Percentiles rank a stretch among this genome's conserved stretches.
phyloP scores from a whole-genome alignment of 352 stramenopile species.

The Phytophthora pluvialis region DNA sequence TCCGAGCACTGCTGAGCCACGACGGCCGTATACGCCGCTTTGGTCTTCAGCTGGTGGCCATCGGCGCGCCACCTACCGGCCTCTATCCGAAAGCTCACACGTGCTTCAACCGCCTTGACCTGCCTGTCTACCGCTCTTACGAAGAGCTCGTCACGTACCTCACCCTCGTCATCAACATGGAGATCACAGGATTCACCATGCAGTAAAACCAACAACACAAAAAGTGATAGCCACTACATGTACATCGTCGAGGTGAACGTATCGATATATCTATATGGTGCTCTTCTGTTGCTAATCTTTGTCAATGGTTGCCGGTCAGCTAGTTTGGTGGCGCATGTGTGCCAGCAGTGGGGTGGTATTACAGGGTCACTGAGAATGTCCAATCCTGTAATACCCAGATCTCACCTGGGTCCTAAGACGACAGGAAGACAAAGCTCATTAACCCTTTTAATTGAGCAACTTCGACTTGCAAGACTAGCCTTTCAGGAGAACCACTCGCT shows the following conservation, averaged over 20 bases:
- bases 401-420: too few species aligned
- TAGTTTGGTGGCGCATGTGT: too few species aligned
- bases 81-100: conserved; percentile 89
- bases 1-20: conserved; percentile 87
- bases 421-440: too few species aligned
- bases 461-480: too few species aligned
- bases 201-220: conserved; percentile 71
- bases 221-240: conserved; percentile 1
- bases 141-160: conserved; percentile 95
- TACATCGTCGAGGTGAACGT: conserved; percentile 17
- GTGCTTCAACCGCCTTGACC: conserved; percentile 89
- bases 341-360: too few species aligned
- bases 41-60: conserved; percentile 94
- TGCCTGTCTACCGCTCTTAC: conserved; percentile 77
- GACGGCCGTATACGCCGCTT: conserved; percentile 94
- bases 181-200: conserved; percentile 97
- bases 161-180: conserved; percentile 98
- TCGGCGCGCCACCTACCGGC: conserved; percentile 69
- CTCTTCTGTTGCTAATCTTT: too few species aligned
- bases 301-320: too few species aligned
- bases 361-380: too few species aligned
- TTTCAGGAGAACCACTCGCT: conserved; percentile 79
- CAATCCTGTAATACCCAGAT: too few species aligned
- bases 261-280: conserved; percentile 44
- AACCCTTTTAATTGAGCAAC: too few species aligned